These are phyloP conservation scores for Fusarium nanum DNA, from an alignment of 2,329 filamentous ascomycete genomes.

Conservation along the genomic window DNA sequence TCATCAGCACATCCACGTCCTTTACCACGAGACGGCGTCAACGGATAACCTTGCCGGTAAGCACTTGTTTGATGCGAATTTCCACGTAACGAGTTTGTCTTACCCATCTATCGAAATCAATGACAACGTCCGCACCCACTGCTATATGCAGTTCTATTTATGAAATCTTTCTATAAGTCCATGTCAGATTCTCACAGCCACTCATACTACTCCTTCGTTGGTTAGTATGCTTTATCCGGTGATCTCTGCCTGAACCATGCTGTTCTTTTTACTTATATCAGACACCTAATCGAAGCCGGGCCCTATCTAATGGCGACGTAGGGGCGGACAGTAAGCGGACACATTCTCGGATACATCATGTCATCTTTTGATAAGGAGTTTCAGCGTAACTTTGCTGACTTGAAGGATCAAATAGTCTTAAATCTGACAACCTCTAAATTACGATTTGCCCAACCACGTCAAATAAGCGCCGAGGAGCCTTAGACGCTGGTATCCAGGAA, in stretches of 20 bases:
- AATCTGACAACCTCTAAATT: slow-evolving; percentile 15
- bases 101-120: background rate
- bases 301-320: too few relatives aligned
- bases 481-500: background rate
- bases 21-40: background rate
- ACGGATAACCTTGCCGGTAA: background rate
- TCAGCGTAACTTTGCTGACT: background rate
- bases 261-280: background rate
- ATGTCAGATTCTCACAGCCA: background rate
- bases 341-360: slow-evolving; percentile 14
- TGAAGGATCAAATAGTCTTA: background rate
- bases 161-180: background rate
- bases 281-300: background rate
- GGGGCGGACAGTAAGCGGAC: slow-evolving; percentile 9
- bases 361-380: background rate
- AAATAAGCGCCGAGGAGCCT: slow-evolving; percentile 1
- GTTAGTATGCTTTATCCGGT: background rate
- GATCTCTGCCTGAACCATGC: background rate
- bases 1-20: background rate
- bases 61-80: background rate
- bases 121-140: background rate
- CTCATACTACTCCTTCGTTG: background rate
- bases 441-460: background rate
- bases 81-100: background rate
- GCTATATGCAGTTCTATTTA: background rate